phyloP scores from a whole-genome alignment of 352 stramenopile species.

The Phytopythium litorale region DNA sequence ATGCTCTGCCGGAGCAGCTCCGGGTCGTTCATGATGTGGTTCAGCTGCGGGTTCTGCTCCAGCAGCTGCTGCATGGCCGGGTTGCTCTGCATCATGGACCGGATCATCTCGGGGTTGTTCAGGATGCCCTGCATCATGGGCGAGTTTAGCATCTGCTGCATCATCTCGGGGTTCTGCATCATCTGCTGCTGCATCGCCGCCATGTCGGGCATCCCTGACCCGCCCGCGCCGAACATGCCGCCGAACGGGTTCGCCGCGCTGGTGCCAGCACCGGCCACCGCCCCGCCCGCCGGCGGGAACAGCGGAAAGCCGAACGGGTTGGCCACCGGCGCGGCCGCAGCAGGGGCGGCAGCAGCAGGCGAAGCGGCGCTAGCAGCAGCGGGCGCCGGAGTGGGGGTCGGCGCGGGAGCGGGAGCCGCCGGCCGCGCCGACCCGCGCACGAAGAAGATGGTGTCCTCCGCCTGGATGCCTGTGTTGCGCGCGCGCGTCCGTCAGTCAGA shows the following conservation, averaged over 20 bases:
- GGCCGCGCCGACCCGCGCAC: conserved; percentile 61
- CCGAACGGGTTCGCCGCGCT: conserved; percentile 52
- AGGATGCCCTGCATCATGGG: conserved; percentile 92
- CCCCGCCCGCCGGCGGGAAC: conserved; percentile 21
- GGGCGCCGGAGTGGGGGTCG: conserved; percentile 13
- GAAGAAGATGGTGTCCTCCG: conserved; percentile 83
- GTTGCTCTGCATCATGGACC: conserved; percentile 94
- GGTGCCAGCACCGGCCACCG: conserved; percentile 5
- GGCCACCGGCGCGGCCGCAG: conserved; percentile 10
- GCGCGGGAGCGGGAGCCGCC: conserved; percentile 14
- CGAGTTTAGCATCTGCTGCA: conserved; percentile 87
- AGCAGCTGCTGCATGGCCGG: conserved; percentile 94
- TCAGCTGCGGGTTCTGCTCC: conserved; percentile 95
- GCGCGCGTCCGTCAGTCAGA: not conserved
- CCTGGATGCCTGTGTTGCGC: conserved; percentile 49
- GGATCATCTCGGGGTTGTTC: conserved; percentile 96
- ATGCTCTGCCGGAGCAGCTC: conserved; percentile 94
- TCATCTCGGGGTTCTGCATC: conserved; percentile 87
- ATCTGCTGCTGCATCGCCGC: conserved; percentile 86
- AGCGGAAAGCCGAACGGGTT: conserved; percentile 59
- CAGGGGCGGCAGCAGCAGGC: conserved; percentile 11
- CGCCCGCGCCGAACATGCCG: conserved; percentile 34
- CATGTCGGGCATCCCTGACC: conserved; percentile 57
- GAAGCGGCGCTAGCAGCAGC: conserved; percentile 14
- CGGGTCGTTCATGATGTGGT: conserved; percentile 95